A percentile compares a stretch with the other conserved stretches of the same genome.
These are phyloP conservation scores for Beta corolliflora DNA, from an alignment of 179 eudicot genomes.

Conservation along the genomic window DNA sequence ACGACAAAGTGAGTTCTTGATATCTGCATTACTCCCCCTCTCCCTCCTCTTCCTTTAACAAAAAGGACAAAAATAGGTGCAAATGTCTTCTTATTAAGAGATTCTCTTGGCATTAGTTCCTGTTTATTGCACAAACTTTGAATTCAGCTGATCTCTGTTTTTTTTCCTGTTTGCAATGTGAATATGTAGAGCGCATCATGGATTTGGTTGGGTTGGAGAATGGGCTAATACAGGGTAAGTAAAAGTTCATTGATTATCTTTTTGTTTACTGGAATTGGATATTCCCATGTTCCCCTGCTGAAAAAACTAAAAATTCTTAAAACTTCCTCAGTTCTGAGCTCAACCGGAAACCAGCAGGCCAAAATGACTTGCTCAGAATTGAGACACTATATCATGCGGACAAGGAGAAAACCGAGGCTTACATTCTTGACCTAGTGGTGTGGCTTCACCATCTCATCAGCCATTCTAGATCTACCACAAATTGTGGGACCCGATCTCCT, in stretches of 20 bases:
- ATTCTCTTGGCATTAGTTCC: not conserved
- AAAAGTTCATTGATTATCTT: not conserved
- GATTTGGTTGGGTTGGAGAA: conserved; percentile 99
- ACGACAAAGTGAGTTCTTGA: conserved; percentile 78
- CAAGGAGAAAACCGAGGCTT: conserved; percentile 79
- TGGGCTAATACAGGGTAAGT: conserved; percentile 97
- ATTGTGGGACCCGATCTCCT: conserved; percentile 62
- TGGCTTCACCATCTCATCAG: conserved; percentile 92
- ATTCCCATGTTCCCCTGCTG: no score
- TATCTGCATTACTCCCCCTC: not conserved
- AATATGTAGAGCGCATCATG: conserved; percentile 89
- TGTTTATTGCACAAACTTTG: not conserved
- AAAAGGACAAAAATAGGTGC: not conserved
- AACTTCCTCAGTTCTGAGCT: conserved; percentile 56
- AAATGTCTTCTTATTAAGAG: not conserved
- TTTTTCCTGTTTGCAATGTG: conserved; percentile 4
- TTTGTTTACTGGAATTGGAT: not conserved
- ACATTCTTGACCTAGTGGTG: conserved; percentile 81
- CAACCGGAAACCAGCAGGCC: conserved; percentile 66
- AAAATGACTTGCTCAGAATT: conserved; percentile 62
- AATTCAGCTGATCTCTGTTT: conserved; percentile 21
- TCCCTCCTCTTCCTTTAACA: not conserved
- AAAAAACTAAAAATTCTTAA: not conserved
- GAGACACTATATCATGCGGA: conserved; percentile 95
- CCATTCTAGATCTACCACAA: conserved; percentile 54